Percentiles rank a stretch among this genome's conserved stretches.
These are phyloP conservation scores for Astrocystis sublimbata DNA, from an alignment of 495 filamentous ascomycete species.

Conservation along the genomic window DNA sequence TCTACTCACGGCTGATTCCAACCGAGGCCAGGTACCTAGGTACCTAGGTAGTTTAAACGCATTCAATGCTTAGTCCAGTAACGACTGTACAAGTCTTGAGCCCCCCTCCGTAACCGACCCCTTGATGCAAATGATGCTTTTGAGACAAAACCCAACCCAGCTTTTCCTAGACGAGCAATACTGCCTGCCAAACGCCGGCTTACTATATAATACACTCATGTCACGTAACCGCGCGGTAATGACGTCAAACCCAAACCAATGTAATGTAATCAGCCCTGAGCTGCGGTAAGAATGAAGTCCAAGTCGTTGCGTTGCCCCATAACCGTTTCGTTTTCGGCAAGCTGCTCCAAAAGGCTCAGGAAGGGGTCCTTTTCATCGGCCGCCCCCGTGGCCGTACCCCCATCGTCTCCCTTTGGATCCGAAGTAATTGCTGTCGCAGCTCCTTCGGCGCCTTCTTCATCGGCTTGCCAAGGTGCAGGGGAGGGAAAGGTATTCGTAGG, in stretches of 20 bases:
- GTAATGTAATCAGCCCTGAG: constrained; percentile 22
- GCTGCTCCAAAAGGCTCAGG: constrained; percentile 72
- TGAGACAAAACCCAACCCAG: background rate
- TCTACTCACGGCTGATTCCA: background rate
- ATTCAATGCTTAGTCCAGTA: background rate
- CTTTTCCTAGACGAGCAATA: constrained; percentile 7
- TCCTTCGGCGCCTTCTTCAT: constrained; percentile 31
- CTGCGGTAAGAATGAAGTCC: constrained; percentile 65
- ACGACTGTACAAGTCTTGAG: background rate
- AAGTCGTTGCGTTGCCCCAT: constrained; percentile 61
- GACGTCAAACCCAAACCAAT: background rate
- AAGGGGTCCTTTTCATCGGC: constrained; percentile 75
- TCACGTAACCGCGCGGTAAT: background rate
- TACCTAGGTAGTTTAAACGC: background rate
- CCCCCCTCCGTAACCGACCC: background rate
- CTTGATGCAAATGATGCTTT: constrained; percentile 3
- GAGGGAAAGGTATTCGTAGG: constrained; percentile 48
- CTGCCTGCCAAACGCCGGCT: constrained; percentile 6
- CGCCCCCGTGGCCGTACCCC: constrained; percentile 38
- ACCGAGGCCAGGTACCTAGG: no score
- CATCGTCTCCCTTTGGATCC: constrained; percentile 39
- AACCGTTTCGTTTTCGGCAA: constrained; percentile 72
- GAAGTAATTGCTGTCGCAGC: constrained; percentile 37
- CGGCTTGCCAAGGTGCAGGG: constrained; percentile 46
- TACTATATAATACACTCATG: constrained; percentile 12